Evolutionary conservation across 345 rosid species (phyloP).

Genomic region (Populus davidiana): DNA sequence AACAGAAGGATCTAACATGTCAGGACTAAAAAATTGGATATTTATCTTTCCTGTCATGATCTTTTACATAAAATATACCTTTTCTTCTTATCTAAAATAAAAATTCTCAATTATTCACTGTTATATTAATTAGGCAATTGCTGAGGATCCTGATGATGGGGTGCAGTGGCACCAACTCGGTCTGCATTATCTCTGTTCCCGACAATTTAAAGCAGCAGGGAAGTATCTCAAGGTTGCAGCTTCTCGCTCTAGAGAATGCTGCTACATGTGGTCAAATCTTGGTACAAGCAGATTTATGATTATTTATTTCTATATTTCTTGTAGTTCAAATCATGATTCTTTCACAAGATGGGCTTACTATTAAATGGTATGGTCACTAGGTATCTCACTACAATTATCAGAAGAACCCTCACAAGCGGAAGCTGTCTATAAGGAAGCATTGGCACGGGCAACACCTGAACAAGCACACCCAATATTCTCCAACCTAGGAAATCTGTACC

Average conservation of each 20-base stretch:
- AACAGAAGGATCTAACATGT: neutral
- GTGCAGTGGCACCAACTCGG: slow-evolving; percentile 95
- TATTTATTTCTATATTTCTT: neutral
- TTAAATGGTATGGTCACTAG: slow-evolving; percentile 30
- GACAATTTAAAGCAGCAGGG: slow-evolving; percentile 70
- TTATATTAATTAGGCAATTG: slow-evolving; percentile 48
- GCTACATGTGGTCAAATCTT: slow-evolving; percentile 87
- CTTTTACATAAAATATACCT: neutral
- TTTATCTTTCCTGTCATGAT: neutral
- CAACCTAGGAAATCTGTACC: slow-evolving; percentile 86
- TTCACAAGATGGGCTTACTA: neutral
- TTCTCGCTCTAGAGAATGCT: slow-evolving; percentile 55
- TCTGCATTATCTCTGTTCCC: slow-evolving; percentile 74
- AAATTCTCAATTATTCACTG: neutral
- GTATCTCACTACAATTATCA: slow-evolving; percentile 77
- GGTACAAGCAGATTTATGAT: slow-evolving; percentile 38
- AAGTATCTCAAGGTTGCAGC: slow-evolving; percentile 85
- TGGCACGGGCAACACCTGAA: slow-evolving; percentile 54
- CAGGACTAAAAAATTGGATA: neutral
- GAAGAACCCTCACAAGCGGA: slow-evolving; percentile 64
- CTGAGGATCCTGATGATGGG: slow-evolving; percentile 88
- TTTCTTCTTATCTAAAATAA: neutral
- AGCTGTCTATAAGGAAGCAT: slow-evolving; percentile 59
- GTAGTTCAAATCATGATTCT: neutral
- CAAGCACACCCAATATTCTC: slow-evolving; percentile 73